Conservation (phyloP, 2,329 filamentous ascomycete genomes). For the Colletotrichum sansevieriae region DNA sequence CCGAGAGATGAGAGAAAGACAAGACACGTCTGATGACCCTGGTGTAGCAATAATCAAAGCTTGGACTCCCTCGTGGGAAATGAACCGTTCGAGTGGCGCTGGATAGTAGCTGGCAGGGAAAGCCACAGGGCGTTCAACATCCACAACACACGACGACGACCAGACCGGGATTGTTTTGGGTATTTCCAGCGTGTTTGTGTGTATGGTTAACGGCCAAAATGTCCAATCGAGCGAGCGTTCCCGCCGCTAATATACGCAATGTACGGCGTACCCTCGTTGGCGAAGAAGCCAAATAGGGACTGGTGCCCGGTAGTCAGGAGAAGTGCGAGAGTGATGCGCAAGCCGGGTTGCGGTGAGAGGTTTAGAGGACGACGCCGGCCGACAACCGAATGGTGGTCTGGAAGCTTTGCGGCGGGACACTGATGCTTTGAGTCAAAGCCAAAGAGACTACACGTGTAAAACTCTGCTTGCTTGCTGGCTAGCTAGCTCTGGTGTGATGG, state of each 20-base stretch:
- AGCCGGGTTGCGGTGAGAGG: conserved; percentile 11
- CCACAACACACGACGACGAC: not conserved
- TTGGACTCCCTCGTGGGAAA: conserved; percentile 34
- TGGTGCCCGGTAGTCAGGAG: conserved; percentile 33
- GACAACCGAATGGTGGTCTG: conserved; percentile 31
- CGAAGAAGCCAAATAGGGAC: conserved; percentile 5
- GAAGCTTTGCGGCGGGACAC: conserved; percentile 32
- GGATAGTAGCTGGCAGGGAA: conserved; percentile 18
- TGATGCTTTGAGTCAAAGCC: conserved; percentile 39
- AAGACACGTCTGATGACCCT: conserved; percentile 12
- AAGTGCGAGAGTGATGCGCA: not conserved
- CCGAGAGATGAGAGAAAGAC: conserved; percentile 10
- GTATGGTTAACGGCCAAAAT: conserved; percentile 1
- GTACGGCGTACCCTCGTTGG: conserved; percentile 25
- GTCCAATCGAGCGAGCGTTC: conserved; percentile 9
- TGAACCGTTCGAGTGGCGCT: conserved; percentile 26
- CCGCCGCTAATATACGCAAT: conserved; percentile 34
- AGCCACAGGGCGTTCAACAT: conserved; percentile 35
- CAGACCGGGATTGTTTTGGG: conserved; percentile 12
- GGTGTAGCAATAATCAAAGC: conserved; percentile 28
- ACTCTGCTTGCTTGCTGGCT: conserved; percentile 2
- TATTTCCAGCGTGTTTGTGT: conserved; percentile 3
- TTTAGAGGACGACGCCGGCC: conserved; percentile 10
- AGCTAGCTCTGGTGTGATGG: not conserved
- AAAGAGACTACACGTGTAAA: conserved; percentile 1